Conservation (phyloP, 192 early-diverging fungal species). For the Thamnidium elegans region DNA sequence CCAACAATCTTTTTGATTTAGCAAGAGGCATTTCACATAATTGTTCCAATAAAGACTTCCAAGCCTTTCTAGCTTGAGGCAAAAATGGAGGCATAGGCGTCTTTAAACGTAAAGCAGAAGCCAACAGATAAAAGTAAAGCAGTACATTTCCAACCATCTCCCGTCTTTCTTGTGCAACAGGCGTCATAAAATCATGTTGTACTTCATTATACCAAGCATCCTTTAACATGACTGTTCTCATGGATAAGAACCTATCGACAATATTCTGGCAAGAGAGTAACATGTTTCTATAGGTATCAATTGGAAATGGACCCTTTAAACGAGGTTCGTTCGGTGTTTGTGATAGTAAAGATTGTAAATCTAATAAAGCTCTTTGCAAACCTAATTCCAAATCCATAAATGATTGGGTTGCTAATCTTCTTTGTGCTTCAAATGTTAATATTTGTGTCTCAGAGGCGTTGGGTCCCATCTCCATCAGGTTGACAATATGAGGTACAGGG, state of each 20-base stretch:
- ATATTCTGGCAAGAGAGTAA: slow-evolving; percentile 73
- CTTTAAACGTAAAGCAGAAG: slow-evolving; percentile 77
- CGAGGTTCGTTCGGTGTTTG: slow-evolving; percentile 82
- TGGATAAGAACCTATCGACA: slow-evolving; percentile 73
- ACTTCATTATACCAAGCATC: slow-evolving; percentile 53
- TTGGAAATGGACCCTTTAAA: slow-evolving; percentile 76
- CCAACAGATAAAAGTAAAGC: slow-evolving; percentile 77
- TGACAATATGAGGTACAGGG: not conserved
- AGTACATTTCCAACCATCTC: slow-evolving; percentile 73
- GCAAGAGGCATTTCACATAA: slow-evolving; percentile 57
- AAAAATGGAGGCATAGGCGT: slow-evolving; percentile 79
- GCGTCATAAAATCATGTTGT: slow-evolving; percentile 57
- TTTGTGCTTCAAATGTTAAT: slow-evolving; percentile 19
- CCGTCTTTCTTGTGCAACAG: slow-evolving; percentile 55
- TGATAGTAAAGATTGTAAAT: slow-evolving; percentile 56
- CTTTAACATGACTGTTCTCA: slow-evolving; percentile 66
- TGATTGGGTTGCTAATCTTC: slow-evolving; percentile 41
- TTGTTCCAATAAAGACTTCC: slow-evolving; percentile 54
- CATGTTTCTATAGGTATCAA: slow-evolving; percentile 60
- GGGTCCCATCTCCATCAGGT: not conserved
- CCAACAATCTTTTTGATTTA: slow-evolving; percentile 39
- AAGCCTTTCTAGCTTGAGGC: slow-evolving; percentile 67
- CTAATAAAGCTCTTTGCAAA: slow-evolving; percentile 64
- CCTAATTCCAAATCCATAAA: slow-evolving; percentile 72
- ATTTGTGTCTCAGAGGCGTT: slow-evolving; percentile 25